Conservation (phyloP, 768 basidiomycete genomes). For the Collybiopsis luxurians region DNA sequence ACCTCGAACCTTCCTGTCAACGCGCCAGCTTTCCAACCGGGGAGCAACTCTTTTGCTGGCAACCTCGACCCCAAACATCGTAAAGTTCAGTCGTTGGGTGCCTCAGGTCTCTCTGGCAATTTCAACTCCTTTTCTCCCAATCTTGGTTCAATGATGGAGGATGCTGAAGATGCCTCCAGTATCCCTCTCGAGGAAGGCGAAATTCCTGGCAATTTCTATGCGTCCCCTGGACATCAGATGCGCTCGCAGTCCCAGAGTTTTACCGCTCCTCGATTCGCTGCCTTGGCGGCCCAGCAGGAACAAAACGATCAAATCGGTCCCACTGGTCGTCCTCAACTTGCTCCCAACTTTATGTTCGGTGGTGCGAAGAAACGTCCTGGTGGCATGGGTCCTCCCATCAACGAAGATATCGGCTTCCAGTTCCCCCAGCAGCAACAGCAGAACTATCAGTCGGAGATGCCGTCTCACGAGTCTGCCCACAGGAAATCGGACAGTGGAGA, state of each 20-base stretch:
- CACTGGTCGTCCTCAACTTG: conserved; percentile 83
- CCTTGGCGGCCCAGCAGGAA: conserved; percentile 72
- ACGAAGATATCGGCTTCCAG: conserved; percentile 77
- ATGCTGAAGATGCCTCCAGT: conserved; percentile 60
- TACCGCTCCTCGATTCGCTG: conserved; percentile 86
- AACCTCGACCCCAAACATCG: conserved; percentile 67
- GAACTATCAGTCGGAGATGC: conserved; percentile 26
- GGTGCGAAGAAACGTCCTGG: conserved; percentile 49
- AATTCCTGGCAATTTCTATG: conserved; percentile 56
- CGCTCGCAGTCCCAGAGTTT: conserved; percentile 83
- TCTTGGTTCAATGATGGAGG: conserved; percentile 82
- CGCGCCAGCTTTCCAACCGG: conserved; percentile 75
- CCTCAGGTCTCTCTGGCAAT: conserved; percentile 52
- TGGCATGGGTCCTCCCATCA: conserved; percentile 69
- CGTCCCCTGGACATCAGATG: conserved; percentile 57
- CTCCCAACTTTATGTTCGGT: conserved; percentile 84
- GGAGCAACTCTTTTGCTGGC: conserved; percentile 54
- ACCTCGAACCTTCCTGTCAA: conserved; percentile 58
- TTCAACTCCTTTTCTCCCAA: conserved; percentile 76
- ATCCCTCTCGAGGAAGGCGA: conserved; percentile 74
- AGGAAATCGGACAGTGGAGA: conserved; percentile 70
- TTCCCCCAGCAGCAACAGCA: conserved; percentile 76
- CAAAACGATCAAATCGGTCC: conserved; percentile 62
- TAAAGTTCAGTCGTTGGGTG: conserved; percentile 76
- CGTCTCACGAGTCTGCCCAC: conserved; percentile 35